Percentiles rank a stretch among this genome's conserved stretches.
Conservation (phyloP, 139 green algal species). For the Trebouxia sp. region DNA sequence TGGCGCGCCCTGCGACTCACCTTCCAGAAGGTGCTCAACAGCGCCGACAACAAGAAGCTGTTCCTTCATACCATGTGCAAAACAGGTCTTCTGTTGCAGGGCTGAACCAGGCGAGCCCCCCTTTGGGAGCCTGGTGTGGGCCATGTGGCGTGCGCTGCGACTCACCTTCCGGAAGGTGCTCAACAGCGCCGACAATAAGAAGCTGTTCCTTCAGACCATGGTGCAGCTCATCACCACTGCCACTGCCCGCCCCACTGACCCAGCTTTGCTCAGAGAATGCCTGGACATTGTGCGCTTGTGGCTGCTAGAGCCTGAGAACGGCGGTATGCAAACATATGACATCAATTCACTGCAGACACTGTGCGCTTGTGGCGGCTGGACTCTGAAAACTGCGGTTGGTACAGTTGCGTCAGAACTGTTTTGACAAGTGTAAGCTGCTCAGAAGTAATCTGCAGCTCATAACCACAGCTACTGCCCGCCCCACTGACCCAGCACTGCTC, state of each 20-base stretch:
- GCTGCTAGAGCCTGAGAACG: slow-evolving; percentile 39
- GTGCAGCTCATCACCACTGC: slow-evolving; percentile 71
- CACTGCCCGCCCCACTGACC: slow-evolving; percentile 52
- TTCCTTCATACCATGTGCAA: slow-evolving; percentile 80
- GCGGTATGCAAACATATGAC: not conserved
- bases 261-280: slow-evolving; percentile 67
- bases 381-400: too few relatives aligned
- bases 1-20: slow-evolving; percentile 59
- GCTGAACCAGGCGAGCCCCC: slow-evolving; percentile 45
- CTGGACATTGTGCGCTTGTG: slow-evolving; percentile 49
- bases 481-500: too few relatives aligned
- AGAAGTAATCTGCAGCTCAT: too few relatives aligned
- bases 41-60: slow-evolving; percentile 71
- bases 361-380: too few relatives aligned
- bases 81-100: not conserved
- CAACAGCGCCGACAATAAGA: slow-evolving; percentile 66
- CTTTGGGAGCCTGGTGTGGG: slow-evolving; percentile 76
- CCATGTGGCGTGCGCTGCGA: slow-evolving; percentile 60
- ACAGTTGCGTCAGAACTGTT: too few relatives aligned
- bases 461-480: too few relatives aligned
- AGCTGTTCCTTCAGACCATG: slow-evolving; percentile 75
- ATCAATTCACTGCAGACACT: too few relatives aligned
- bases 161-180: slow-evolving; percentile 60
- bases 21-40: slow-evolving; percentile 49
- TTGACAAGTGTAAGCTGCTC: too few relatives aligned